Percentiles rank a stretch among this genome's conserved stretches.
These are phyloP conservation scores for Eucalyptus lansdowneana DNA, from an alignment of 345 rosid species.

Conservation along the genomic window DNA sequence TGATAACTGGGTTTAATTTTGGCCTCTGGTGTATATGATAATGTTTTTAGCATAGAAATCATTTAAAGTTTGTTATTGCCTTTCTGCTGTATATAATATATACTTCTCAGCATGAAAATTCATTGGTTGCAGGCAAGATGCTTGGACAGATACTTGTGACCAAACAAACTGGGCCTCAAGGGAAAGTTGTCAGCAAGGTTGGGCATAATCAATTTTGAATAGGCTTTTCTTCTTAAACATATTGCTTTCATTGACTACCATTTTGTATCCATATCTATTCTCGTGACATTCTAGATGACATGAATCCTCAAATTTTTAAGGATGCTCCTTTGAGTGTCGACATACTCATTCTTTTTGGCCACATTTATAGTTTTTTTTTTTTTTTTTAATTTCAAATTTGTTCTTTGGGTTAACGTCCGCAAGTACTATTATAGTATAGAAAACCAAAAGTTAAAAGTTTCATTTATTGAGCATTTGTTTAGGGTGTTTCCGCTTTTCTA, in stretches of 20 bases:
- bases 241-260: neutral
- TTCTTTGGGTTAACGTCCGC: neutral
- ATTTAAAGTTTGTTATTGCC: neutral
- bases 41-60: neutral
- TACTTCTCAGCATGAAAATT: neutral
- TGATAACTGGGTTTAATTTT: neutral
- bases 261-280: neutral
- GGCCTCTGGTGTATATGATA: neutral
- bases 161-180: constrained; percentile 94
- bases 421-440: neutral
- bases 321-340: neutral
- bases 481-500: neutral
- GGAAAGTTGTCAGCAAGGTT: constrained; percentile 99
- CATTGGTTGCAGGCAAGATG: constrained; percentile 64
- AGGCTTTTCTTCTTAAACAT: neutral
- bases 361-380: neutral
- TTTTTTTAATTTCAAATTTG: neutral
- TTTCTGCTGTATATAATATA: neutral
- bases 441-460: neutral
- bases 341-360: neutral
- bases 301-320: neutral
- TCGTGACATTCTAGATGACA: neutral
- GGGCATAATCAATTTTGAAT: neutral
- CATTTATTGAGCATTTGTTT: neutral
- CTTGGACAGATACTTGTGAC: constrained; percentile 96